A percentile compares a stretch with the other conserved stretches of the same genome.
phyloP scores from a whole-genome alignment of 805 yeast species.

The Torulaspora maleeae region DNA sequence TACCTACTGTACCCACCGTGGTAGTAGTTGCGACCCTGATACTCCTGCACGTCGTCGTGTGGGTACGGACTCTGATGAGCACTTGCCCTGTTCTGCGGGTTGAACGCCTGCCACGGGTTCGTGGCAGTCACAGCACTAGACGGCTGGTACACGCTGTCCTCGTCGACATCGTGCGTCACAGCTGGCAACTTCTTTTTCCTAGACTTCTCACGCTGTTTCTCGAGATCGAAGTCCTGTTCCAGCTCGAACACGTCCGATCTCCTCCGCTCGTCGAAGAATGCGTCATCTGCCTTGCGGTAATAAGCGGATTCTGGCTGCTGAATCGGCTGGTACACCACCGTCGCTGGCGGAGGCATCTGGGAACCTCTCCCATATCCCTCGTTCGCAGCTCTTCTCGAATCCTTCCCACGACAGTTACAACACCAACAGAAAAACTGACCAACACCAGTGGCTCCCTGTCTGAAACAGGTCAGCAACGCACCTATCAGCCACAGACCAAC shows the following conservation, averaged over 20 bases:
- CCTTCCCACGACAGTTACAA: conserved; percentile 32
- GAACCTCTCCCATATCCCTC: conserved; percentile 12
- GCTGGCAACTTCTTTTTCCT: conserved; percentile 9
- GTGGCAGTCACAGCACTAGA: conserved; percentile 1
- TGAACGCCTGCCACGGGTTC: conserved; percentile 13
- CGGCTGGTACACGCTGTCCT: conserved; percentile 11
- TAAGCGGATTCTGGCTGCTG: conserved; percentile 26
- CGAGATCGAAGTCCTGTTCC: conserved; percentile 34
- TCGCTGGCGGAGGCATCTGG: conserved; percentile 21
- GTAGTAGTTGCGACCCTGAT: conserved; percentile 13
- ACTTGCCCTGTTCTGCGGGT: conserved; percentile 3
- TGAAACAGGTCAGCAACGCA: conserved; percentile 50
- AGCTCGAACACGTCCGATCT: conserved; percentile 27
- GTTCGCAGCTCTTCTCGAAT: conserved; percentile 16
- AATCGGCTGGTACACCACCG: conserved; percentile 33
- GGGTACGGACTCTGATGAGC: conserved; percentile 13
- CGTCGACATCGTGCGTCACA: conserved; percentile 14
- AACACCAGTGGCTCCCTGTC: conserved; percentile 53
- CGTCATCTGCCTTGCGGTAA: conserved; percentile 15
- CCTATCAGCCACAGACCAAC: conserved; percentile 53
- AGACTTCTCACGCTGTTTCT: conserved; percentile 25
- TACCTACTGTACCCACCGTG: conserved; percentile 10
- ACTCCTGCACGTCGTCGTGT: conserved; percentile 6
- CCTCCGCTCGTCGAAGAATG: conserved; percentile 21
- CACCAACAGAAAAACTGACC: conserved; percentile 51